phyloP scores from a whole-genome alignment of 2,329 filamentous ascomycete genomes.

The Talaromyces sp. region DNA sequence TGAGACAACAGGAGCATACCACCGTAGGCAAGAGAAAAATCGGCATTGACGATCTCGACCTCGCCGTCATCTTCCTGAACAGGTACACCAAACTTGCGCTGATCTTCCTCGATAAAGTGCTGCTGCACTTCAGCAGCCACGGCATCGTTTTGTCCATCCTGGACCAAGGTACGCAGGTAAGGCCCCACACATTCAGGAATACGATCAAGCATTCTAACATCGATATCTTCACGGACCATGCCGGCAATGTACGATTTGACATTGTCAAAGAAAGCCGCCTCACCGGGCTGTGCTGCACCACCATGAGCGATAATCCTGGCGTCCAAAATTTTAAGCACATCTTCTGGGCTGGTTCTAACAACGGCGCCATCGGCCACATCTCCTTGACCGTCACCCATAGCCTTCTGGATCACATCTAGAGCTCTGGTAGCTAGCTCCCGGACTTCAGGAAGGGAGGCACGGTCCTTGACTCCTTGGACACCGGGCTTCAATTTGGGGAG shows the following conservation, averaged over 20 bases:
- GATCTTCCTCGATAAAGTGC: constrained; percentile 76
- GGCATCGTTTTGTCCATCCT: constrained; percentile 57
- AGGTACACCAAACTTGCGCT: constrained; percentile 79
- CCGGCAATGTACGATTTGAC: constrained; percentile 71
- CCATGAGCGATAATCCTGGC: constrained; percentile 68
- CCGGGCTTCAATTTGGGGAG: constrained; percentile 90
- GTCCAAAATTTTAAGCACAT: constrained; percentile 71
- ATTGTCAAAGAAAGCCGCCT: constrained; percentile 58
- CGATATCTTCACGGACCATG: constrained; percentile 84
- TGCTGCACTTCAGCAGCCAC: constrained; percentile 71
- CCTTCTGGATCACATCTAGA: constrained; percentile 82
- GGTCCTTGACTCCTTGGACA: constrained; percentile 80
- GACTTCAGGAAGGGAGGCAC: constrained; percentile 90
- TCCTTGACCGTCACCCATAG: constrained; percentile 69
- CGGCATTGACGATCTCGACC: constrained; percentile 92
- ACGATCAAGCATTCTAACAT: constrained; percentile 71
- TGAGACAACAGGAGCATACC: constrained; percentile 96
- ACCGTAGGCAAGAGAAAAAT: constrained; percentile 95
- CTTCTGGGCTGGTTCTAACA: constrained; percentile 61
- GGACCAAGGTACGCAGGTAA: constrained; percentile 70
- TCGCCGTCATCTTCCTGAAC: constrained; percentile 88
- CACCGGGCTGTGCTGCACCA: constrained; percentile 60
- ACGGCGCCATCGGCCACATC: constrained; percentile 45
- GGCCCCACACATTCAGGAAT: constrained; percentile 65
- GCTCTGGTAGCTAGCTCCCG: constrained; percentile 82